These are phyloP conservation scores for Calonectria pseudoturangicola DNA, from an alignment of 2,329 filamentous ascomycete species.

Conservation along the genomic window DNA sequence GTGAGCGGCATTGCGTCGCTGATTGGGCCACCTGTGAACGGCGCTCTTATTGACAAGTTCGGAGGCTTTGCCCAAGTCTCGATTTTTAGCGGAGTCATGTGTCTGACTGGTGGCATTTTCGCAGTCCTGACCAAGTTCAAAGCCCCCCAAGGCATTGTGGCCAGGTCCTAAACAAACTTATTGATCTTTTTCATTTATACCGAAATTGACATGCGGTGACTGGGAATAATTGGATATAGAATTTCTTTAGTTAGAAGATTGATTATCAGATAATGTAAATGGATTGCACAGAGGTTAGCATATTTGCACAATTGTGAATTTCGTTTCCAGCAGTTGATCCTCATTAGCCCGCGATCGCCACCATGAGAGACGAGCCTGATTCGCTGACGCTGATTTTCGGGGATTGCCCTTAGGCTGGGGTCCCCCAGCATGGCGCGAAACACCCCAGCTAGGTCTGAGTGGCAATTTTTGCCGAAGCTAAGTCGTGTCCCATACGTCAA, in stretches of 20 bases:
- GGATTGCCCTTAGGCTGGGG: neutral
- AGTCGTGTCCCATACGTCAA: neutral
- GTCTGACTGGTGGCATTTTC: constrained; percentile 46
- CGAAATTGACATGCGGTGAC: neutral
- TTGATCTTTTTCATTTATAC: neutral
- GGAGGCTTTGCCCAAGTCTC: constrained; percentile 53
- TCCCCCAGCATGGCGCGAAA: neutral
- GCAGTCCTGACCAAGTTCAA: constrained; percentile 38
- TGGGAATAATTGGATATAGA: neutral
- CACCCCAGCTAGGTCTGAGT: neutral
- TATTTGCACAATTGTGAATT: neutral
- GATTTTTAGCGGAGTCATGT: constrained; percentile 50
- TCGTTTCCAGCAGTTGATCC: neutral
- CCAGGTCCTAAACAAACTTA: neutral
- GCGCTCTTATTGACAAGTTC: constrained; percentile 62
- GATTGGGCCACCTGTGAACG: constrained; percentile 61
- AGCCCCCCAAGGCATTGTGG: constrained; percentile 36
- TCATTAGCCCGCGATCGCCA: neutral
- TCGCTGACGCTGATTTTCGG: neutral
- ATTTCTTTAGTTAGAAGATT: neutral
- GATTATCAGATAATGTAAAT: neutral
- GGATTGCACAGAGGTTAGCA: neutral
- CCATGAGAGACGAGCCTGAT: neutral
- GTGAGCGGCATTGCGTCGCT: constrained; percentile 65
- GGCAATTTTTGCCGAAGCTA: constrained; percentile 18